Base-by-base conservation (phyloP, 331 rosid genomes). In the Quercus phellos region DNA sequence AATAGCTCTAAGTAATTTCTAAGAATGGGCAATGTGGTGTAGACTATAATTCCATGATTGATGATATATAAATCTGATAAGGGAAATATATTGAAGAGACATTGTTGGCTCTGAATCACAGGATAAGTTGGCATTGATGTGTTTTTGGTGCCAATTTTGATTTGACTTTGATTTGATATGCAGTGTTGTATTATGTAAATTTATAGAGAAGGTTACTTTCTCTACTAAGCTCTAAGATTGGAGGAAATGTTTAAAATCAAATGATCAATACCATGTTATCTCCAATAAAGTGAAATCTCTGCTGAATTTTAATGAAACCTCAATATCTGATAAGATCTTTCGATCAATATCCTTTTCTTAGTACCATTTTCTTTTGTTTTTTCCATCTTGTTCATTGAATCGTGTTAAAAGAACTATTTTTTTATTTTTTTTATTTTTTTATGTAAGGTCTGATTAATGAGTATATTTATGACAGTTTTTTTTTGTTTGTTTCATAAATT, bases 21-120 rank as follows among this genome's bases (percentile, higher is more conserved):
- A 69, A n/a, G 10, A 22, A 54, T 19, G 35, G 29, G 42, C 74
- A 69, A 68, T 58, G 5, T 32, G 24, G 16, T 69, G 61, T 51
- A 21, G 77, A 69, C 71, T 27, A 1, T 29, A 19, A 73, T 13
- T 11, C 53, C 73, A 24, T 22, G 29, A 74, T 17, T 32, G 76
- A 24, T 14, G 53, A 10, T 24, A 4, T 38, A 35, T 6, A 35
- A 35, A 17, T 9, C 13, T 27, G 24, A 68, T 29, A 18, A 27
- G 74, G 66, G 50, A 67, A 8, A 77, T 67, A 17, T 60, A 35
- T 38, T 3, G 79, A 70, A 5, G 68, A 46, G 75, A 50, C 73
- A 60, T 78, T 55, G 68, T 80, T 55, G 81, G 69, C 77, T 67
- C 69, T 35, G 55, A 38, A 66, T 84, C 54, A 59, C 16, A 55